phyloP scores from a whole-genome alignment of 2,329 filamentous ascomycete species.

The Rutstroemia sp. region DNA sequence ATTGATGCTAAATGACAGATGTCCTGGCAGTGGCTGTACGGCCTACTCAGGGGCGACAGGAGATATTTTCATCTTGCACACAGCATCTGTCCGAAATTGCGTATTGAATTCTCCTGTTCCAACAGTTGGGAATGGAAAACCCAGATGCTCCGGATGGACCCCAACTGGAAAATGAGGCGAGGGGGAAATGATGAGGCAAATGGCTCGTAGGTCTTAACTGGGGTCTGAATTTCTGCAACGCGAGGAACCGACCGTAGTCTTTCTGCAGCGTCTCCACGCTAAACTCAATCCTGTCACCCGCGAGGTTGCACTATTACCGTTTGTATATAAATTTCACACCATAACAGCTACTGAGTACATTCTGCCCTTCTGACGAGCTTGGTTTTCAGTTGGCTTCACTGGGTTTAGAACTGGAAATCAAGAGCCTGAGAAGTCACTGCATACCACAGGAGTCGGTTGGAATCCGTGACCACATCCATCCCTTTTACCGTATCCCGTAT shows the following conservation, averaged over 20 bases:
- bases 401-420: too few relatives aligned
- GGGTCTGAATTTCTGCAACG: neutral
- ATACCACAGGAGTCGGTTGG: too few relatives aligned
- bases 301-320: too few relatives aligned
- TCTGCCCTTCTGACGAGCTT: too few relatives aligned
- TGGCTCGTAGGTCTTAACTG: neutral
- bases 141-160: neutral
- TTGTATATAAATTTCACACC: too few relatives aligned
- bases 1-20: neutral
- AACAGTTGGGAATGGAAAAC: neutral
- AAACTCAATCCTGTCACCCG: too few relatives aligned
- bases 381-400: too few relatives aligned
- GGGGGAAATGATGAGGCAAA: neutral
- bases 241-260: neutral
- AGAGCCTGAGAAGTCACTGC: too few relatives aligned
- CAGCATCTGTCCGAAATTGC: neutral
- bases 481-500: too few relatives aligned
- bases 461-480: too few relatives aligned
- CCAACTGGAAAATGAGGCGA: constrained; percentile 4
- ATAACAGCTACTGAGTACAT: too few relatives aligned
- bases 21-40: neutral
- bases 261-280: too few relatives aligned
- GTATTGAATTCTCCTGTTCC: neutral
- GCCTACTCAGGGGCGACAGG: neutral
- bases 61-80: neutral